These are phyloP conservation scores for Rubroshorea leprosula DNA, from an alignment of 345 rosid species.

Conservation along the genomic window DNA sequence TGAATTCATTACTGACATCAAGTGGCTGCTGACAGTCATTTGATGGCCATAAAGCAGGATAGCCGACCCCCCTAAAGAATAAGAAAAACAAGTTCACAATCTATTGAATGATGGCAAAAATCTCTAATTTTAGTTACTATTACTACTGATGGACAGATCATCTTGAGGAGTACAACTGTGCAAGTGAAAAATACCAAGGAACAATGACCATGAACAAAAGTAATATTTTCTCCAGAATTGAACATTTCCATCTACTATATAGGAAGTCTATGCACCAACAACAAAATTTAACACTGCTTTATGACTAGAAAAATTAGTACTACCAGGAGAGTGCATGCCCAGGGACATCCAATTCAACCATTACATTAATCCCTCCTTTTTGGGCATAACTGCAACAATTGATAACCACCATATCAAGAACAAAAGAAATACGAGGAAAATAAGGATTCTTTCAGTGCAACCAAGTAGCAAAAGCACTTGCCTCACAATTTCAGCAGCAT, in stretches of 20 bases:
- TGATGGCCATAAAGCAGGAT: slow-evolving; percentile 74
- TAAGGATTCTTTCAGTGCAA: slow-evolving; percentile 2
- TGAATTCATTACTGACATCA: slow-evolving; percentile 63
- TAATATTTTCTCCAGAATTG: neutral
- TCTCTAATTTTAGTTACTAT: no score
- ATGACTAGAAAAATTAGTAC: slow-evolving; percentile 5
- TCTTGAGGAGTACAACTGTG: no score
- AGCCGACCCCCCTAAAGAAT: slow-evolving; percentile 57
- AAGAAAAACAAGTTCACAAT: neutral
- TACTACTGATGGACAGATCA: no score
- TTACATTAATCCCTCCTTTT: slow-evolving; percentile 51
- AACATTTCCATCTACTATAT: slow-evolving; percentile 1
- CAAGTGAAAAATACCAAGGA: neutral
- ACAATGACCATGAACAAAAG: no score
- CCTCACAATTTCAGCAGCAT: slow-evolving; percentile 65
- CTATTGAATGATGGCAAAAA: no score
- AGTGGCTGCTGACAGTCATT: slow-evolving; percentile 62
- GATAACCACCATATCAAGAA: slow-evolving; percentile 9
- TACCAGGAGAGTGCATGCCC: slow-evolving; percentile 81
- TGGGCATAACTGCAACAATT: slow-evolving; percentile 46
- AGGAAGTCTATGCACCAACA: slow-evolving; percentile 9
- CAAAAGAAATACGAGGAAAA: neutral
- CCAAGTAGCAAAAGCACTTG: slow-evolving; percentile 22
- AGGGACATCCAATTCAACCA: slow-evolving; percentile 76
- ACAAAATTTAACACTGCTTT: neutral